Percentiles rank a stretch among this genome's conserved stretches.
phyloP scores from a whole-genome alignment of 192 early-diverging fungal species.

The Rhizophagus prolifer region DNA sequence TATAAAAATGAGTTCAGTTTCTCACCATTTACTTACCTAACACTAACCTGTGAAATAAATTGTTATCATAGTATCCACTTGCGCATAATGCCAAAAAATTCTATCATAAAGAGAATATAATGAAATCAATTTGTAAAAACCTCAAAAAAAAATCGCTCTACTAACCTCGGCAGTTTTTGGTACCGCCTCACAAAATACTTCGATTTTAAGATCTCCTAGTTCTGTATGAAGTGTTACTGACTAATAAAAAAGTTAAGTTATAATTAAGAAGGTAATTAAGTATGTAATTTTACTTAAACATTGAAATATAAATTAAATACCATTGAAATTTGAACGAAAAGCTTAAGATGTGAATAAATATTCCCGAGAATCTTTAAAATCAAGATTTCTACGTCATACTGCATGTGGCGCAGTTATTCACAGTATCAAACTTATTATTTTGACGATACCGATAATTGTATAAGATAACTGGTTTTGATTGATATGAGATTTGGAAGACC shows the following conservation, averaged over 20 bases:
- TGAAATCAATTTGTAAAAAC: slow-evolving; percentile 23
- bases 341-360: too few relatives aligned
- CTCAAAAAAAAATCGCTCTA: neutral
- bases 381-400: too few relatives aligned
- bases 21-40: neutral
- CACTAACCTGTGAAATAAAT: slow-evolving; percentile 68
- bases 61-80: slow-evolving; percentile 87
- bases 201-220: slow-evolving; percentile 91
- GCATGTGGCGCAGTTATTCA: too few relatives aligned
- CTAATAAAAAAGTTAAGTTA: slow-evolving; percentile 33
- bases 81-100: slow-evolving; percentile 98
- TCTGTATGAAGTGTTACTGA: slow-evolving; percentile 92
- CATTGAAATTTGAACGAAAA: too few relatives aligned
- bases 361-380: too few relatives aligned
- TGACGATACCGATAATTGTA: too few relatives aligned
- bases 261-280: neutral
- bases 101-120: slow-evolving; percentile 36
- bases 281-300: too few relatives aligned
- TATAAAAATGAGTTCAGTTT: neutral
- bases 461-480: too few relatives aligned
- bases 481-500: too few relatives aligned
- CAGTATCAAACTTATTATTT: too few relatives aligned
- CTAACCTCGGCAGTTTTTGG: slow-evolving; percentile 74
- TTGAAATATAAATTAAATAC: too few relatives aligned
- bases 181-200: slow-evolving; percentile 87